These are phyloP conservation scores for Acorus calamus DNA, from an alignment of 106 monocot species.

Conservation along the genomic window DNA sequence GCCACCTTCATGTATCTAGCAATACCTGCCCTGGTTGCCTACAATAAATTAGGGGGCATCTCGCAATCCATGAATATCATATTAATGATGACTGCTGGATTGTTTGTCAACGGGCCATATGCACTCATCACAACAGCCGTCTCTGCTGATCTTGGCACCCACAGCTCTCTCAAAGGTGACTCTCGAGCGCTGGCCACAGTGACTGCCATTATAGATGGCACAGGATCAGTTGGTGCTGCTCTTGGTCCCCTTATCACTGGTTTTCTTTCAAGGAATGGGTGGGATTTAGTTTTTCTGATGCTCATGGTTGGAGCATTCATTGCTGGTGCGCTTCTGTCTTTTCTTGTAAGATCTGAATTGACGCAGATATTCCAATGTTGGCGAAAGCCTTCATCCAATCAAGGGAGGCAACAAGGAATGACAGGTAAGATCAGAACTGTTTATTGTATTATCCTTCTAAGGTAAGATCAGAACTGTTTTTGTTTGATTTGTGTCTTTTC, in stretches of 20 bases:
- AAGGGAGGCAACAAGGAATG: conserved; percentile 2
- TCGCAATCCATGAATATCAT: conserved; percentile 20
- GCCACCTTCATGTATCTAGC: conserved; percentile 35
- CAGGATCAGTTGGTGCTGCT: conserved; percentile 45
- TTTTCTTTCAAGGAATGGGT: conserved; percentile 6
- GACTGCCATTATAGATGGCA: conserved; percentile 41
- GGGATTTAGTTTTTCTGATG: conserved; percentile 22
- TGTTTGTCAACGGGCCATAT: conserved; percentile 49
- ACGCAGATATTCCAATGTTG: conserved; percentile 3
- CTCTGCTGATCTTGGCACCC: conserved; percentile 50
- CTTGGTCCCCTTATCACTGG: conserved; percentile 27
- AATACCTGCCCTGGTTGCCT: conserved; percentile 32
- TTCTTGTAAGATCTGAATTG: conserved; percentile 26
- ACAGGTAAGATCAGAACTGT: conserved; percentile 1
- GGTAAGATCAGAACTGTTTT: too few species aligned
- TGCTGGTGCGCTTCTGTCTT: conserved; percentile 24
- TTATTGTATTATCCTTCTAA: too few species aligned
- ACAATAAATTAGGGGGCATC: conserved; percentile 16
- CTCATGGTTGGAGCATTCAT: conserved; percentile 21
- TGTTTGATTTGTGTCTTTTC: too few species aligned
- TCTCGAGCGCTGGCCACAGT: conserved; percentile 44
- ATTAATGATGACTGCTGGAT: conserved; percentile 35
- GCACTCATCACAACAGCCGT: conserved; percentile 49
- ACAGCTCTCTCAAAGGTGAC: conserved; percentile 35
- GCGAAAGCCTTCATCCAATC: not conserved